phyloP scores from a whole-genome alignment of 345 rosid species.

The Hibiscus trionum region DNA sequence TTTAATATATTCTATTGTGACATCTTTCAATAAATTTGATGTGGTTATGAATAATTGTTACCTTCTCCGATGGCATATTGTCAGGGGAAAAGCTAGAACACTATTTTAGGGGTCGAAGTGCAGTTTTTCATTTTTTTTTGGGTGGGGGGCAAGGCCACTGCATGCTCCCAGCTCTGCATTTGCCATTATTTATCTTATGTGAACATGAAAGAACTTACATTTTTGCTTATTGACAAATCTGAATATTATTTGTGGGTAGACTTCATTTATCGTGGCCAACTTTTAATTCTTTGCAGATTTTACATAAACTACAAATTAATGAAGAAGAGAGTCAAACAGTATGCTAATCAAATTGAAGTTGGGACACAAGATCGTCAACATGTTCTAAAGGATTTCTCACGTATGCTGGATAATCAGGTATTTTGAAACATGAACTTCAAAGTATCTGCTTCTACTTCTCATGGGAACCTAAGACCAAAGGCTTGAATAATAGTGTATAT shows the following conservation, averaged over 20 bases:
- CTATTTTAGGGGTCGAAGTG: too few relatives aligned
- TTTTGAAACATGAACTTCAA: neutral
- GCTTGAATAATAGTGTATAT: neutral
- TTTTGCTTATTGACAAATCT: neutral
- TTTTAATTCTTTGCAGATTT: conserved; percentile 40
- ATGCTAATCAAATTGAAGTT: conserved; percentile 68
- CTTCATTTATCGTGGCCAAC: neutral
- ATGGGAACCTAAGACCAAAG: neutral
- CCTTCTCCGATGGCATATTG: neutral
- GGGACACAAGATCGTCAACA: conserved; percentile 73
- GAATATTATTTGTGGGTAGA: neutral
- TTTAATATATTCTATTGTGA: neutral
- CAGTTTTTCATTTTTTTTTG: too few relatives aligned
- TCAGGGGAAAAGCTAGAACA: too few relatives aligned
- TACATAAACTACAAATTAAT: conserved; percentile 91
- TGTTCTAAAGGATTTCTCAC: conserved; percentile 98
- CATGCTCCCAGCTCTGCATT: neutral
- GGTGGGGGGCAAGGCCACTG: too few relatives aligned
- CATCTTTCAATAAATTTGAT: neutral
- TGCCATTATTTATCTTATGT: neutral
- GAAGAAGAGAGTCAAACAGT: conserved; percentile 90
- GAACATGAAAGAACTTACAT: neutral
- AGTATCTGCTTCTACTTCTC: neutral
- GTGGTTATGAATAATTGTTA: neutral
- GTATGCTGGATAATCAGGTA: conserved; percentile 94